Base-by-base conservation (phyloP, 176 grass and related monocot genomes). In the Echinochloa phyllopogon region DNA sequence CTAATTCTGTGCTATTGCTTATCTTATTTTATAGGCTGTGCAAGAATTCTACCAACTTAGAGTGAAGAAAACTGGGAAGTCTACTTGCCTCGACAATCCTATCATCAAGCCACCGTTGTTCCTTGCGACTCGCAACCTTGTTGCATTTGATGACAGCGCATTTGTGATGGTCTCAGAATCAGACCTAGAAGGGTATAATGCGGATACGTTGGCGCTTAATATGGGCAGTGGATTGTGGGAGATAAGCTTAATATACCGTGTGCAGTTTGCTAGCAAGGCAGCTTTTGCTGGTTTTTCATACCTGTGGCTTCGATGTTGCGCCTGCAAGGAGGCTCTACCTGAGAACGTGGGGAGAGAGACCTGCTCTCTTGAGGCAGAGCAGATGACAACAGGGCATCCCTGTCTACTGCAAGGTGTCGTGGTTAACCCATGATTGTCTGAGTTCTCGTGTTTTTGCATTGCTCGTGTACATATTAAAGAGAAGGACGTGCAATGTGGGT, bases 151-250 rank as follows among this genome's bases (percentile, higher is more conserved):
- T 37, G 93, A 98, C 27, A 86, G 73, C 77, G 84, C 96, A 50
- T 98, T 91, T 10, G 89, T 90, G 50, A 80, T 98, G 80, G 87
- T 98, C 64, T 94, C 93, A 47, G 72, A 90, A 87, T 91, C 96
- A 58, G 96, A 98, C 78, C 76, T 95, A 0, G 89, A 98, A 61
- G 96, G 91, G 69, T 98, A 98, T 56, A 78, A 82, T 44, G 73
- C 49, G 2, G 77, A 89, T 64, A 6, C 63, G 2, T 61, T 87
- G 77, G 62, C 77, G 20, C 51, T 74, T 51, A 88, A 79, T 14
- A 24, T 87, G 70, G 89, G 87, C n/a, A 97, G 75, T 71, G 57
- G 81, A 29, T 36, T 94, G 44, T 93, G 89, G 75, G 93, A 98
- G 53, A 89, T 98, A 84, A 95, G 93, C 75, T 74, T 98, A 17